Evolutionary conservation across 371 early-diverging fungal species (phyloP).

Genomic region (Lichtheimia hyalospora): DNA sequence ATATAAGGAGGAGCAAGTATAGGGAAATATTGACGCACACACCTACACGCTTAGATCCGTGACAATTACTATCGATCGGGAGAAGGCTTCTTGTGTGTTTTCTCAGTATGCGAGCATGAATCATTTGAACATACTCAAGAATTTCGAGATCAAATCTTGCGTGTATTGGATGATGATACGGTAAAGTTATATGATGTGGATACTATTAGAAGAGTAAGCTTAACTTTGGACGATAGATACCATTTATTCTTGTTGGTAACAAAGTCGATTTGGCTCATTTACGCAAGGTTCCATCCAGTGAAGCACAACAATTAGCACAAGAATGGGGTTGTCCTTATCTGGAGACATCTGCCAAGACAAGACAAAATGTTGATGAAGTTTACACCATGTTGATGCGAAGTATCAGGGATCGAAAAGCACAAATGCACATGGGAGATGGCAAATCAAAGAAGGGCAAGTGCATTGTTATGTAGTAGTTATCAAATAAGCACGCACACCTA

Average conservation of each 20-base stretch:
- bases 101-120: slow-evolving; percentile 79
- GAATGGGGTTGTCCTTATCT: slow-evolving; percentile 82
- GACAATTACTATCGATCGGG: slow-evolving; percentile 89
- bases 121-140: slow-evolving; percentile 80
- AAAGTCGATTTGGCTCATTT: slow-evolving; percentile 76
- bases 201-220: neutral
- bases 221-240: slow-evolving; percentile 41
- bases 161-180: slow-evolving; percentile 80
- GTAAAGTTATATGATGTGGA: slow-evolving; percentile 23
- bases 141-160: slow-evolving; percentile 81
- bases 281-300: slow-evolving; percentile 65
- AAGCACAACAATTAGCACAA: slow-evolving; percentile 65
- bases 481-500: neutral
- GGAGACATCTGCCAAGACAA: slow-evolving; percentile 85
- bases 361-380: slow-evolving; percentile 79
- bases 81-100: slow-evolving; percentile 87
- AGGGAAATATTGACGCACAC: neutral
- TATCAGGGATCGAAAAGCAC: slow-evolving; percentile 22
- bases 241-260: slow-evolving; percentile 84
- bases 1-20: neutral
- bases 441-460: slow-evolving; percentile 27
- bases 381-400: slow-evolving; percentile 70
- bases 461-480: slow-evolving; percentile 14
- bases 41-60: slow-evolving; percentile 64
- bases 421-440: slow-evolving; percentile 21